These are phyloP conservation scores for Niebla homalea DNA, from an alignment of 495 filamentous ascomycete genomes.

Conservation along the genomic window DNA sequence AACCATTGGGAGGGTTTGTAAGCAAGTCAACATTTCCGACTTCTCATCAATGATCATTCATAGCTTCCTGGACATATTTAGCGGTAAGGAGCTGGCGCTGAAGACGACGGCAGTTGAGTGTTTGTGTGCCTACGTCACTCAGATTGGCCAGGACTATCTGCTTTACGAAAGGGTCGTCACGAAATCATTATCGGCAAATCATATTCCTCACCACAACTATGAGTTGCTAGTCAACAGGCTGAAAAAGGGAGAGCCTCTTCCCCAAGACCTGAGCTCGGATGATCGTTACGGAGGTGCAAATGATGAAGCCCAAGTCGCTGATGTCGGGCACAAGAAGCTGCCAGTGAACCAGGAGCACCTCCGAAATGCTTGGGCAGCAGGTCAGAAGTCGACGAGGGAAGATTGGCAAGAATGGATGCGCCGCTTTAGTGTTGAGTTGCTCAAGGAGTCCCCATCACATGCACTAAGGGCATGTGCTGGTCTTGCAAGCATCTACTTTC, in stretches of 20 bases:
- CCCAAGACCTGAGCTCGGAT: slow-evolving; percentile 85
- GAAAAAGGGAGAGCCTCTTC: slow-evolving; percentile 83
- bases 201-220: slow-evolving; percentile 76
- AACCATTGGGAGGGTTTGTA: slow-evolving; percentile 83
- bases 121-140: slow-evolving; percentile 86
- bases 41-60: slow-evolving; percentile 92
- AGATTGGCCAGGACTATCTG: slow-evolving; percentile 86
- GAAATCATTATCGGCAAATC: slow-evolving; percentile 53
- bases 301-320: slow-evolving; percentile 65
- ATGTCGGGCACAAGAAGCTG: slow-evolving; percentile 83
- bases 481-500: slow-evolving; percentile 78
- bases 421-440: slow-evolving; percentile 84
- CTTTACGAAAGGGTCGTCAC: slow-evolving; percentile 86
- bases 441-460: slow-evolving; percentile 92
- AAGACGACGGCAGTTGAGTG: slow-evolving; percentile 86
- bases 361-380: slow-evolving; percentile 94
- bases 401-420: slow-evolving; percentile 99
- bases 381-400: slow-evolving; percentile 85
- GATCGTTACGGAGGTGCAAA: slow-evolving; percentile 64
- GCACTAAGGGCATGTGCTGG: slow-evolving; percentile 86
- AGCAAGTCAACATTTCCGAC: slow-evolving; percentile 94
- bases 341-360: slow-evolving; percentile 94
- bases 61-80: slow-evolving; percentile 67
- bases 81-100: slow-evolving; percentile 53
- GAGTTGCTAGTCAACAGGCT: slow-evolving; percentile 81